phyloP scores from a whole-genome alignment of 1,284 basidiomycete species.

The Irpex sp. region DNA sequence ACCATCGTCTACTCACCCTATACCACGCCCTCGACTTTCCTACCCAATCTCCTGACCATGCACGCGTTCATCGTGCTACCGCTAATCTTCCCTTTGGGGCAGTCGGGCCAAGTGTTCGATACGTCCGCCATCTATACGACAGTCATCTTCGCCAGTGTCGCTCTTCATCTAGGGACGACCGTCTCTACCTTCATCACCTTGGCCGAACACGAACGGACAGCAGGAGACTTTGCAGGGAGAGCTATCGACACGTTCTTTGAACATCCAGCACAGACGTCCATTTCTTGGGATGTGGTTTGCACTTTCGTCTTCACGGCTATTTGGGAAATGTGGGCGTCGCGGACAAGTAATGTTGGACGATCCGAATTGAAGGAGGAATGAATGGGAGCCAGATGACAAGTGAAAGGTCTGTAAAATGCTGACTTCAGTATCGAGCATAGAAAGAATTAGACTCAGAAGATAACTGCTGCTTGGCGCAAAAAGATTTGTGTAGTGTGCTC shows the following conservation, averaged over 20 bases:
- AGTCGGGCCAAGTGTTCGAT: slow-evolving; percentile 15
- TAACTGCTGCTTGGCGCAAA: too few species aligned
- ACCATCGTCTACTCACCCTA: slow-evolving; percentile 47
- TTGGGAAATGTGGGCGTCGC: slow-evolving; percentile 23
- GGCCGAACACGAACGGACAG: background rate
- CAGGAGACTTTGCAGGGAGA: slow-evolving; percentile 18
- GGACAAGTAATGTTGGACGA: too few species aligned
- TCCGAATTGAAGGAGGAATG: too few species aligned
- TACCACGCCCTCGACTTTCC: slow-evolving; percentile 45
- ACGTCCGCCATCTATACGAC: slow-evolving; percentile 33
- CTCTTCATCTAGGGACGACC: slow-evolving; percentile 29
- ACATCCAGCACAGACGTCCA: slow-evolving; percentile 61
- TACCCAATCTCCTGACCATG: slow-evolving; percentile 58
- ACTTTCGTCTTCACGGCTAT: slow-evolving; percentile 36
- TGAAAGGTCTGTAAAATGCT: too few species aligned
- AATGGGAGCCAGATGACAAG: too few species aligned
- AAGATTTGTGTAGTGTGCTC: too few species aligned
- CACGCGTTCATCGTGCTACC: slow-evolving; percentile 56
- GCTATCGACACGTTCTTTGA: slow-evolving; percentile 34
- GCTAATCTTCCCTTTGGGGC: slow-evolving; percentile 29
- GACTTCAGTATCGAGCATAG: too few species aligned
- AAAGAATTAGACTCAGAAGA: too few species aligned
- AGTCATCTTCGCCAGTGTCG: slow-evolving; percentile 28
- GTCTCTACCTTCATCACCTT: slow-evolving; percentile 27
- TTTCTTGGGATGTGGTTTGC: slow-evolving; percentile 65